Percentiles rank a stretch among this genome's conserved stretches.
These are phyloP conservation scores for Apophysomyces sp. DNA, from an alignment of 371 early-diverging fungal genomes.

Conservation along the genomic window DNA sequence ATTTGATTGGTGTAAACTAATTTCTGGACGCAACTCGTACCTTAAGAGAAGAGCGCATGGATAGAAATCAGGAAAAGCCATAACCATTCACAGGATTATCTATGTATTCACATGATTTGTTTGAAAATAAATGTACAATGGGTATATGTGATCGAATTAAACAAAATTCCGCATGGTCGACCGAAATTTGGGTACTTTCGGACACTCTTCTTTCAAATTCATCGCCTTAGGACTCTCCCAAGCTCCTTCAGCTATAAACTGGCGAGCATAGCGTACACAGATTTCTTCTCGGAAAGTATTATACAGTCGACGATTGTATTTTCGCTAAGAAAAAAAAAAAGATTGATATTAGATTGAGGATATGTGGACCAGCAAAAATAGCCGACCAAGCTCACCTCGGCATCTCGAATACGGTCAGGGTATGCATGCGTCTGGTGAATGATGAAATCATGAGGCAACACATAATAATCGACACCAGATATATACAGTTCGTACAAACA, in stretches of 20 bases:
- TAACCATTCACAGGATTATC: not conserved
- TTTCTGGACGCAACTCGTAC: too few species aligned
- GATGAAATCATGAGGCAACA: constrained; percentile 58
- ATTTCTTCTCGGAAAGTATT: constrained; percentile 59
- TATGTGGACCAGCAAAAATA: not conserved
- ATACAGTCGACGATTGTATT: constrained; percentile 54
- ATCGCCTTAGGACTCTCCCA: constrained; percentile 42
- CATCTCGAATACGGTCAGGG: constrained; percentile 50
- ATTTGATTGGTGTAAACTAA: too few species aligned
- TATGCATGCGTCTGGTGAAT: constrained; percentile 66
- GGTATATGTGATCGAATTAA: not conserved
- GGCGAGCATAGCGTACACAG: constrained; percentile 55
- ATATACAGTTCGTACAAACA: constrained; percentile 63
- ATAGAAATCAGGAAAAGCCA: too few species aligned
- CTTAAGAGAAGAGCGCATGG: too few species aligned
- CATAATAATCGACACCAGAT: constrained; percentile 60
- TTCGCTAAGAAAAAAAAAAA: constrained; percentile 28
- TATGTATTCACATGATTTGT: not conserved
- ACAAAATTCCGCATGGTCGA: constrained; percentile 6
- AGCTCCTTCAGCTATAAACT: constrained; percentile 50
- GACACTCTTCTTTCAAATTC: constrained; percentile 49
- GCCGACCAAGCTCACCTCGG: constrained; percentile 38
- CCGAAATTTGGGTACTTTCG: constrained; percentile 29
- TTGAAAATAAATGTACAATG: not conserved
- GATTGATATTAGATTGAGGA: not conserved